phyloP scores from a whole-genome alignment of 2,329 filamentous ascomycete genomes.

The Lachnellula subtilissima region DNA sequence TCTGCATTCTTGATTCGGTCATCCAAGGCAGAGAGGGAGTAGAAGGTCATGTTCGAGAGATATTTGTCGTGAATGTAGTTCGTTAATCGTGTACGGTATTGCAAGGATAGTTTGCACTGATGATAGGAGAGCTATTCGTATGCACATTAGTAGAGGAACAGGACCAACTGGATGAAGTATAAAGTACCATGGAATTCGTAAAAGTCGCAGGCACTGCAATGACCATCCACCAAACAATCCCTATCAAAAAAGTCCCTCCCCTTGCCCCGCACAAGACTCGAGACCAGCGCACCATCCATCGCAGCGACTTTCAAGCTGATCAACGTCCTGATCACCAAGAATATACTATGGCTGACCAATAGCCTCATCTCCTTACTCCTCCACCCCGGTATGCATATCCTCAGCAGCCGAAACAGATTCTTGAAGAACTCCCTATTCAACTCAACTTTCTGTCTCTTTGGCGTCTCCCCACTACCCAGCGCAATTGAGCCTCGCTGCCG shows the following conservation, averaged over 20 bases:
- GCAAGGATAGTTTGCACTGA: conserved; percentile 87
- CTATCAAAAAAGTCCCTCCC: conserved; percentile 81
- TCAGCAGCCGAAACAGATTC: conserved; percentile 65
- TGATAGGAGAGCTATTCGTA: conserved; percentile 79
- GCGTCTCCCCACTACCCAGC: conserved; percentile 30
- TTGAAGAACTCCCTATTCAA: conserved; percentile 80
- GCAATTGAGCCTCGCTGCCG: conserved; percentile 49
- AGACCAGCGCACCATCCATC: conserved; percentile 89
- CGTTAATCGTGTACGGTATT: conserved; percentile 91
- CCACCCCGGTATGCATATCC: conserved; percentile 88
- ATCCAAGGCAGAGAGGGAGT: conserved; percentile 89
- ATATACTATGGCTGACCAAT: conserved; percentile 86
- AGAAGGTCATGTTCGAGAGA: conserved; percentile 95
- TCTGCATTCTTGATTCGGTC: conserved; percentile 98
- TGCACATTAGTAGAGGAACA: conserved; percentile 7
- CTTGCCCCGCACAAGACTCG: conserved; percentile 83
- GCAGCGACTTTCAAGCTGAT: conserved; percentile 95
- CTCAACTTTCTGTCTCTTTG: conserved; percentile 74
- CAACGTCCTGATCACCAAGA: conserved; percentile 82
- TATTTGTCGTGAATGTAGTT: conserved; percentile 94
- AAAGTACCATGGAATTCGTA: conserved; percentile 91
- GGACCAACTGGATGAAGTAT: neutral
- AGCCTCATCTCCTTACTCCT: conserved; percentile 81
- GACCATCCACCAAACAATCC: conserved; percentile 97
- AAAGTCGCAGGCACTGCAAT: conserved; percentile 95